Conservation (phyloP, 345 rosid species). For the Gossypium rotundifolium region DNA sequence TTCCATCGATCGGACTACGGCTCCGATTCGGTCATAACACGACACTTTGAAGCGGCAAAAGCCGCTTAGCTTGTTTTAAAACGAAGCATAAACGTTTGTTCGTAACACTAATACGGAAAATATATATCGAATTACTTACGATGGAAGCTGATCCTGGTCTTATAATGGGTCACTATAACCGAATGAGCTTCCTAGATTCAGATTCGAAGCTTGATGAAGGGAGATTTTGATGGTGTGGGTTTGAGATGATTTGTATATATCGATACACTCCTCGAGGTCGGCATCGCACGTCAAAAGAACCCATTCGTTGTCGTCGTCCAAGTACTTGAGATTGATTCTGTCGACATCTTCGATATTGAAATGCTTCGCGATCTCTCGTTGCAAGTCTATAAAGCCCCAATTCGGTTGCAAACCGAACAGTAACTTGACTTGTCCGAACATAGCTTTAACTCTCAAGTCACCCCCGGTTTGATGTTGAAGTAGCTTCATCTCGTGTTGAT, state of each 20-base stretch:
- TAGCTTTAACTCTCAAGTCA: slow-evolving; percentile 52
- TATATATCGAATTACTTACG: background rate
- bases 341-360: slow-evolving; percentile 37
- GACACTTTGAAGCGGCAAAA: background rate
- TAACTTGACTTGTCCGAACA: slow-evolving; percentile 54
- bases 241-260: slow-evolving; percentile 44
- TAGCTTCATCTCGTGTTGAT: slow-evolving; percentile 38
- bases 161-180: slow-evolving; percentile 22
- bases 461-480: slow-evolving; percentile 8
- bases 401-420: slow-evolving; percentile 51
- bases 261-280: slow-evolving; percentile 82
- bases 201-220: slow-evolving; percentile 35
- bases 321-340: slow-evolving; percentile 48
- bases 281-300: slow-evolving; percentile 67
- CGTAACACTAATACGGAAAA: background rate
- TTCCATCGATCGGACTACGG: background rate
- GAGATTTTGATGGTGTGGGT: slow-evolving; percentile 53
- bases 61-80: too few species aligned
- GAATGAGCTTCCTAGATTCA: slow-evolving; percentile 24
- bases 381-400: slow-evolving; percentile 45
- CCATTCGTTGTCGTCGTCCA: slow-evolving; percentile 74
- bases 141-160: slow-evolving; percentile 5
- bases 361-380: slow-evolving; percentile 53
- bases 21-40: background rate
- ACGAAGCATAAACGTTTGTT: background rate